phyloP scores from a whole-genome alignment of 306 rosid genomes.

The Rosa lucieae region DNA sequence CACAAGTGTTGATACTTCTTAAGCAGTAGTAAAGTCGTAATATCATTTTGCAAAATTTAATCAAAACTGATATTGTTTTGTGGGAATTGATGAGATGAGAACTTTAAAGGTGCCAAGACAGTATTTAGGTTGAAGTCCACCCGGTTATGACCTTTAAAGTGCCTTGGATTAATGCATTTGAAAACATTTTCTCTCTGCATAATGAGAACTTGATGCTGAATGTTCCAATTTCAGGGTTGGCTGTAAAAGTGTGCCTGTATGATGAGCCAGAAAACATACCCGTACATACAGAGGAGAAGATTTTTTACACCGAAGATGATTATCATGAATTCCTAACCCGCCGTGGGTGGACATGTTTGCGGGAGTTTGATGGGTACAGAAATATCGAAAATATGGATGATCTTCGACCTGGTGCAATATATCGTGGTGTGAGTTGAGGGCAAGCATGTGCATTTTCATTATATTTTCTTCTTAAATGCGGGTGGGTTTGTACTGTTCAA shows the following conservation, averaged over 20 bases:
- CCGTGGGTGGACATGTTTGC: constrained; percentile 71
- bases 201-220: constrained; percentile 12
- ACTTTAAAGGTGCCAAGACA: not conserved
- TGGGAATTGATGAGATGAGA: not conserved
- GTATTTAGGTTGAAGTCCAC: not conserved
- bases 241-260: constrained; percentile 75
- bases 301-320: constrained; percentile 84
- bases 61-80: not conserved
- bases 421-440: constrained; percentile 75
- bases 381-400: constrained; percentile 86
- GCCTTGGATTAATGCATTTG: not conserved
- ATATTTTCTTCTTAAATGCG: constrained; percentile 15
- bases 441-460: not conserved
- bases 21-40: constrained; percentile 1
- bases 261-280: constrained; percentile 78
- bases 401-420: constrained; percentile 83
- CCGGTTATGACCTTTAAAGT: not conserved
- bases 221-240: constrained; percentile 66
- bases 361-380: constrained; percentile 82
- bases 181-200: not conserved
- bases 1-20: not conserved
- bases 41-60: not conserved
- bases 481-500: constrained; percentile 12
- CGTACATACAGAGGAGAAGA: constrained; percentile 82
- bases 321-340: constrained; percentile 77